Percentiles rank a stretch among this genome's conserved stretches.
Evolutionary conservation across 176 grass and related monocot species (phyloP).

Genomic region (Carex scoparia): DNA sequence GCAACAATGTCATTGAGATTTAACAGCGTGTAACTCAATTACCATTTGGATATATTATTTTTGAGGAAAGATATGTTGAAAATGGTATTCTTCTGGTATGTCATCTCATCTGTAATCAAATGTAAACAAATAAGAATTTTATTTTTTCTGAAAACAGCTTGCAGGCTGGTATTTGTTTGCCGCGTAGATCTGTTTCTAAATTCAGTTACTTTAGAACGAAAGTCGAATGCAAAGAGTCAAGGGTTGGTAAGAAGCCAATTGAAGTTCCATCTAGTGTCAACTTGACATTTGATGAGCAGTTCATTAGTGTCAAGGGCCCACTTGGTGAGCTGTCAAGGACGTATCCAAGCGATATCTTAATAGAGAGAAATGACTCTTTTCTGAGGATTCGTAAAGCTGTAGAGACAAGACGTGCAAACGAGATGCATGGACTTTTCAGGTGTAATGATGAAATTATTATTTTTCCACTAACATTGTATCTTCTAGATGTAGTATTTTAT

Average conservation of each 20-base stretch:
- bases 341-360: conserved; percentile 65
- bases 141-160: conserved; percentile 14
- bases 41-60: background rate
- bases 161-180: conserved; percentile 24
- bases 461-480: background rate
- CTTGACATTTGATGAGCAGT: conserved; percentile 59
- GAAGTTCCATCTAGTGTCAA: conserved; percentile 80
- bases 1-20: background rate
- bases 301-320: conserved; percentile 86
- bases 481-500: background rate
- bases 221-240: conserved; percentile 94
- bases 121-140: background rate
- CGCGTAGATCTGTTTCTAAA: conserved; percentile 32
- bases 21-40: background rate
- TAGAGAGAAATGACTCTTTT: conserved; percentile 65
- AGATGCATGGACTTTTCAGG: conserved; percentile 99
- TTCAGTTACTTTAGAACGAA: conserved; percentile 48
- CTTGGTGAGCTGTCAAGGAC: conserved; percentile 72
- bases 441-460: conserved; percentile 22
- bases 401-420: conserved; percentile 76
- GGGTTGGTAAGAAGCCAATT: conserved; percentile 84
- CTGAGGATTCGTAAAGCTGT: conserved; percentile 60
- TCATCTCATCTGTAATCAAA: background rate
- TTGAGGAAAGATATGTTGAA: background rate
- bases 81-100: background rate